Percentiles rank a stretch among this genome's conserved stretches.
phyloP scores from a whole-genome alignment of 169 alveolate species.

The Eimeria necatrix region DNA sequence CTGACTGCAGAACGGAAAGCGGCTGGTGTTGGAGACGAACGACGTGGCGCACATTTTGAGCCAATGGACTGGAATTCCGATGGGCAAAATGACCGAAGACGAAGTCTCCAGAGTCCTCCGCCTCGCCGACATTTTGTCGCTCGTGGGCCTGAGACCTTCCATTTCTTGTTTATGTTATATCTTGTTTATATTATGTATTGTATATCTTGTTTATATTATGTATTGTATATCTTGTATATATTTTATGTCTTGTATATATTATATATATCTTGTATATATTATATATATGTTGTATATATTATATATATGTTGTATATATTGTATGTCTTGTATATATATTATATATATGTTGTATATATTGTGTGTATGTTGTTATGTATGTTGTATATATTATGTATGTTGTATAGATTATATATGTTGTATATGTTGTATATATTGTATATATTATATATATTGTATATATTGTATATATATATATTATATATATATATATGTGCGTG shows the following conservation, averaged over 20 bases:
- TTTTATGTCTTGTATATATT: too few relatives aligned
- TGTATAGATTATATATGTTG: too few relatives aligned
- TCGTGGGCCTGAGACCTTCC: constrained; percentile 12
- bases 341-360: too few relatives aligned
- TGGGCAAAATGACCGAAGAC: constrained; percentile 86
- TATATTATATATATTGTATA: too few relatives aligned
- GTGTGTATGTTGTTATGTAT: too few relatives aligned
- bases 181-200: neutral
- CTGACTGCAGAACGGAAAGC: constrained; percentile 85
- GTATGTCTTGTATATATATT: neutral
- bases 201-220: neutral
- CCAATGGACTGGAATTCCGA: constrained; percentile 89
- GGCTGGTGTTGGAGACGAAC: constrained; percentile 78
- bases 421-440: too few relatives aligned
- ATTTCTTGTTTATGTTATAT: neutral
- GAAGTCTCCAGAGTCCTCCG: constrained; percentile 87
- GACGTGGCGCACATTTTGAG: constrained; percentile 74
- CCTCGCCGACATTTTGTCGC: constrained; percentile 66
- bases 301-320: too few relatives aligned
- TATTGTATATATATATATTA: too few relatives aligned
- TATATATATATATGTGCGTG: too few relatives aligned
- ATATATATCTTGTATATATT: too few relatives aligned
- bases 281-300: too few relatives aligned
- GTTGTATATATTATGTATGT: too few relatives aligned
- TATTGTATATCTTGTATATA: neutral